Evolutionary conservation across 1,284 basidiomycete genomes (phyloP), one percentile per base, ranked within the genome.

Genomic region (Ustilago hordei): DNA sequence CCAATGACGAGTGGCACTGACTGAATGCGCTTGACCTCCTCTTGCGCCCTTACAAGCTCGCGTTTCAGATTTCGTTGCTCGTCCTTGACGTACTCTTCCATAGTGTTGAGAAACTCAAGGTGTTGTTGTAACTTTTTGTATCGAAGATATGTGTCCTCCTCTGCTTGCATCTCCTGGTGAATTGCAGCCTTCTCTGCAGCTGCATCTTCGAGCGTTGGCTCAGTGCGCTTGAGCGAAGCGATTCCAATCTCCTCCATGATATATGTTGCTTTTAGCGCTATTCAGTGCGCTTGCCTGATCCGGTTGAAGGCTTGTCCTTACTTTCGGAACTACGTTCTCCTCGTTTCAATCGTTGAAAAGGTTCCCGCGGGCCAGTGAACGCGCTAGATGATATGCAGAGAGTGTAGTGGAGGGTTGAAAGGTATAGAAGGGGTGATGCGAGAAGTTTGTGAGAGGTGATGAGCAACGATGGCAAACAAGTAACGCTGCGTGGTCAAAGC

Each of bases 11-110:
- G 91, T 0, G 97, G 97, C 4, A 99, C 97, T 56, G 94, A 95
- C 88, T 99, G 95, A 85, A 99, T 99, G 64, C 97, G 93, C 88
- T 98, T 98, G 82, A 99, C 97, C 88, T 99, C 97, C 87, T 99
- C 97, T 85, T 99, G 96, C 0, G 97, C 97, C 69, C 97, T 93
- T 77, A 99, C 93, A 67, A 99, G 92, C 88, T 99, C 97, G 67
- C 96, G 92, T 87, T 98, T 97, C 68, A 99, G 90, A 86, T 98
- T 99, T 32, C 94, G 93, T 85, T 98, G 96, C 87, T 99, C 97
- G 82, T 99, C 97, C 86, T 99, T 98, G 60, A 99, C 98, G 86
- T 99, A 99, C 87, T 93, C 68, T 47, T 85, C 82, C 84, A 86
- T 86, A 34, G 84, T 86, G 67, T 82, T 84, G 60, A 86, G 73